phyloP scores from a whole-genome alignment of 768 basidiomycete species.

The Kwoniella sp. region DNA sequence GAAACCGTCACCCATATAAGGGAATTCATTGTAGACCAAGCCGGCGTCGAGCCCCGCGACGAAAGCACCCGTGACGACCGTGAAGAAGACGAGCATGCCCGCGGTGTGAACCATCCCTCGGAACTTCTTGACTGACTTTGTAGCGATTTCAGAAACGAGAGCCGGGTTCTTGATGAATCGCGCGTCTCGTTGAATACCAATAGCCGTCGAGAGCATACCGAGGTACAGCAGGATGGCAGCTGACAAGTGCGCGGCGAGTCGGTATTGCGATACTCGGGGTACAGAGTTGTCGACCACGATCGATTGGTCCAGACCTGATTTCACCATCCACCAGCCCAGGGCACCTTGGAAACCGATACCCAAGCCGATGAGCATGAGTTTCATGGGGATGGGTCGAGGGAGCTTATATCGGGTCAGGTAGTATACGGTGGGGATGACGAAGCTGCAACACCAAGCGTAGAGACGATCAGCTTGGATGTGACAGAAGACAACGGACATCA shows the following conservation, averaged over 20 bases:
- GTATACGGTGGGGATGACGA: constrained; percentile 81
- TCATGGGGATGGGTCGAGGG: constrained; percentile 64
- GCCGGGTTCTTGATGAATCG: constrained; percentile 57
- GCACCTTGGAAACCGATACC: constrained; percentile 89
- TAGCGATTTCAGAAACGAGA: constrained; percentile 16
- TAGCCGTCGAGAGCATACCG: constrained; percentile 83
- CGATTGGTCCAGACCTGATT: constrained; percentile 86
- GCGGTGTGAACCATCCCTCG: constrained; percentile 65
- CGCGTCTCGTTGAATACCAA: constrained; percentile 77
- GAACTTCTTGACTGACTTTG: constrained; percentile 65
- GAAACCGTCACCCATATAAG: constrained; percentile 86
- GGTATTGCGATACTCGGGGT: constrained; percentile 94
- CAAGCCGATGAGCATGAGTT: constrained; percentile 70
- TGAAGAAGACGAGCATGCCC: constrained; percentile 80
- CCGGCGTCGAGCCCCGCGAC: constrained; percentile 98
- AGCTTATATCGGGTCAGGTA: constrained; percentile 74
- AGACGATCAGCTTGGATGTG: too few species aligned
- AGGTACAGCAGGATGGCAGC: constrained; percentile 87
- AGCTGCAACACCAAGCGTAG: constrained; percentile 57
- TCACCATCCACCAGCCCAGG: constrained; percentile 99
- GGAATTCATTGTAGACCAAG: constrained; percentile 96
- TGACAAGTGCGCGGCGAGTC: constrained; percentile 92
- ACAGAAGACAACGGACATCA: too few species aligned
- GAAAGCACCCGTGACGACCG: constrained; percentile 94
- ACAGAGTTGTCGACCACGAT: constrained; percentile 78